These are phyloP conservation scores for Elsinoe ampelina DNA, from an alignment of 2,329 filamentous ascomycete genomes.

Conservation along the genomic window DNA sequence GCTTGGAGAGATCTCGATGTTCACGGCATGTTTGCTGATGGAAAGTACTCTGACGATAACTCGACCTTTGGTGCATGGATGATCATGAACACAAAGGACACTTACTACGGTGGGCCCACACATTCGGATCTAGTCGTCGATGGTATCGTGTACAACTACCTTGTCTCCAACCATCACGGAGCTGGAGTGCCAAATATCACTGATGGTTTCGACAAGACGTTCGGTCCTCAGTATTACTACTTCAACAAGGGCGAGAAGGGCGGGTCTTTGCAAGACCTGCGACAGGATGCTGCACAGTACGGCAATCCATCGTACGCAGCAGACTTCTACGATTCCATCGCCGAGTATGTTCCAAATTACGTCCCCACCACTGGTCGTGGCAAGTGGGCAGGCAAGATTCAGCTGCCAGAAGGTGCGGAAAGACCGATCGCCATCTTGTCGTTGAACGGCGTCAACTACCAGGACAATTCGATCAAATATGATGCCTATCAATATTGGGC, in stretches of 20 bases:
- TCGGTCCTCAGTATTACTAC: constrained; percentile 54
- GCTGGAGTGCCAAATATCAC: constrained; percentile 56
- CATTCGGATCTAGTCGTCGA: constrained; percentile 57
- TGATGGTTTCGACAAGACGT: constrained; percentile 55
- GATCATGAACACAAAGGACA: constrained; percentile 56
- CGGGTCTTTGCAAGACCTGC: constrained; percentile 39
- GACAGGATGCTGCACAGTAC: constrained; percentile 45
- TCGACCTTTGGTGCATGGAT: constrained; percentile 52
- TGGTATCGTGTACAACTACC: constrained; percentile 58
- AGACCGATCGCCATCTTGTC: constrained; percentile 49
- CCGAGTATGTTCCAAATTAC: constrained; percentile 50
- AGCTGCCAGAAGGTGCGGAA: constrained; percentile 43
- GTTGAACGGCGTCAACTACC: constrained; percentile 44
- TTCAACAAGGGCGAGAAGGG: constrained; percentile 49
- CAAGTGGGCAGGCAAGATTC: constrained; percentile 41
- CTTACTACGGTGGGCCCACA: constrained; percentile 52
- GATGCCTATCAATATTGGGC: constrained; percentile 56
- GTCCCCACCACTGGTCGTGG: constrained; percentile 45
- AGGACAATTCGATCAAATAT: constrained; percentile 49
- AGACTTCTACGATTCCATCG: constrained; percentile 56
- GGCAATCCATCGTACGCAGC: constrained; percentile 47
- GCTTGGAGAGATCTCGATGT: constrained; percentile 50
- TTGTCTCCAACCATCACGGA: constrained; percentile 54
- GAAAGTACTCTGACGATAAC: constrained; percentile 41
- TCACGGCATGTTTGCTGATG: constrained; percentile 48